Base-by-base conservation (phyloP, 768 basidiomycete genomes). In the Mycena albidolilacea region DNA sequence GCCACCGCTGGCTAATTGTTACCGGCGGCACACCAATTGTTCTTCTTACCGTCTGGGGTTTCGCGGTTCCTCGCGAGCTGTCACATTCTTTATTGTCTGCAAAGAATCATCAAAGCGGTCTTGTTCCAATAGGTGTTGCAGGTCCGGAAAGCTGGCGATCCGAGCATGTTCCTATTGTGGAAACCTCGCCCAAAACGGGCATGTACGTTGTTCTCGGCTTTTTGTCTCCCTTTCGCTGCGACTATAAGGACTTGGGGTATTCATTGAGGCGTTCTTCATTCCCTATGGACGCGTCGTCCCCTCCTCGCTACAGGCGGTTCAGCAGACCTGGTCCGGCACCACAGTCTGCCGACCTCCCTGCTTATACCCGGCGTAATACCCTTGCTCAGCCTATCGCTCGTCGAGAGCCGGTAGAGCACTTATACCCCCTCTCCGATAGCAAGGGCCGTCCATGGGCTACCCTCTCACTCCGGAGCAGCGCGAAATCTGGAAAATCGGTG, bases 301-400 rank as follows among this genome's bases (percentile, higher is more conserved):
- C 87, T 66, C 87, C 88, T 76, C 82, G 80, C 76, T 88, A 88
- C 83, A 83, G 85, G 82, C 84, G 87, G 82, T 85, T 82, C 80
- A 78, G 83, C 79, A 85, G 86, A 81, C 85, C 81, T 82, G 87
- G 87, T 84, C 87, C 79, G 85, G 87, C 78, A 82, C 86, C 87
- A 82, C 78, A 77, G 78, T 84, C 86, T 82, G 83, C 80, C 73
- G 86, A 87, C 75, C 85, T 87, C 64, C 87, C 88, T 72, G 77
- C 86, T 39, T 89, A 88, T 81, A 83, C 85, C 79, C 86, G 86
- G 70, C 85, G 86, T 71, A 84, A 84, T 79, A 85, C 85, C 65
- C 82, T 85, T 62, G 79, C 82, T 65, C 84, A 84, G 57, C 81
- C 85, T 52, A 76, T 84, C 73, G 76, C 76, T 78, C 82, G 80